Evolutionary conservation across 2,329 filamentous ascomycete species (phyloP), one percentile per base, ranked within the genome.

Genomic region (Penicillium crustosum): DNA sequence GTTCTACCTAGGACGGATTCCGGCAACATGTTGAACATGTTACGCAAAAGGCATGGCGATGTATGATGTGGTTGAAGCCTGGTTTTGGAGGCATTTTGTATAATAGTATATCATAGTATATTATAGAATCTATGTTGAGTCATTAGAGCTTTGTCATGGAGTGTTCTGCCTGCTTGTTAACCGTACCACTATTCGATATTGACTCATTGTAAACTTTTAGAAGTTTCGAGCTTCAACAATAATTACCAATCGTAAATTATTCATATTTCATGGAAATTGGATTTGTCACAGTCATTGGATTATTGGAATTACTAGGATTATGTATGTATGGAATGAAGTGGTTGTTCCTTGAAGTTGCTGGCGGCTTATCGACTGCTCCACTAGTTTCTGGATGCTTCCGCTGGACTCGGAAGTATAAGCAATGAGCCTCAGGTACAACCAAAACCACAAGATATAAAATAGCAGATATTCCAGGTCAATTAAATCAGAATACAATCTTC

Each of bases 361-460:
- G 65, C 60, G 55, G 41, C 39, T 56, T 42, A 54, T 55, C 35
- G 62, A 65, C 53, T 6, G 33, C 35, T 33, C 65, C 44, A 57
- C 43, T 17, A 42, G 53, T 21, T 66, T 67, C 65, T 58, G 41
- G 65, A 61, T 23, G 49, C 19, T 64, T 66, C 65, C 39, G 55
- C 36, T 10, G 55, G 55, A n/a, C n/a, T n/a, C n/a, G n/a, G n/a
- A n/a, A 56, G 51, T 61, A 45, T 59, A 51, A 47, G 38, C 43
- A 31, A 27, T 17, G 17, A 53, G 33, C 33, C 33, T 15, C 10
- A 53, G 5, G 31, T 33, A 21, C 27, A 29, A 12, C 35, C 35
- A n/a, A 38, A n/a, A 38, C 3, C 17, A 33, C 4, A 21, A 21
- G 17, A 49, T 55, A 55, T 55, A 55, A 55, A 55, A 50, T 19